phyloP scores from a whole-genome alignment of 2,329 filamentous ascomycete genomes.

The Lachnellula hyalina region DNA sequence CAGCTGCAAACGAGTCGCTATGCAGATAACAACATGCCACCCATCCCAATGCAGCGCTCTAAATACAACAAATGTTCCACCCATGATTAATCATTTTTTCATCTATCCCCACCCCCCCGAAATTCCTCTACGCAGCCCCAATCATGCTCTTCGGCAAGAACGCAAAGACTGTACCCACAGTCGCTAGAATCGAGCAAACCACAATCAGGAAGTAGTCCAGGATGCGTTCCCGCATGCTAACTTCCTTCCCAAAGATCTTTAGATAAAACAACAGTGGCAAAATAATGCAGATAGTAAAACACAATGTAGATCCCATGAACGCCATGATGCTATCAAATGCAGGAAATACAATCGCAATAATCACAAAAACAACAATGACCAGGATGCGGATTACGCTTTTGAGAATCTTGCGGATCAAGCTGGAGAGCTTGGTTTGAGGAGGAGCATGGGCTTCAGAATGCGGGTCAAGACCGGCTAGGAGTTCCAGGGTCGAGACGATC shows the following conservation, averaged over 20 bases:
- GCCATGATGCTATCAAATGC: constrained; percentile 69
- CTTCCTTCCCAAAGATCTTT: constrained; percentile 76
- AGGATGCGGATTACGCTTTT: constrained; percentile 59
- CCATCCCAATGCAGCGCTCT: neutral
- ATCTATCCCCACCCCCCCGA: neutral
- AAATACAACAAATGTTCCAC: neutral
- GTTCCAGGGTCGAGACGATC: constrained; percentile 79
- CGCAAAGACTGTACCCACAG: constrained; percentile 79
- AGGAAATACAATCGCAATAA: constrained; percentile 66
- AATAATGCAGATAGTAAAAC: constrained; percentile 91
- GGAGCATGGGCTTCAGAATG: constrained; percentile 40
- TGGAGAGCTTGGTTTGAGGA: constrained; percentile 47
- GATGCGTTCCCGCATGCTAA: constrained; percentile 57
- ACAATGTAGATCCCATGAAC: constrained; percentile 78
- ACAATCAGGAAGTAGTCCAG: constrained; percentile 65
- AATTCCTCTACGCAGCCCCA: constrained; percentile 41
- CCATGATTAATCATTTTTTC: neutral
- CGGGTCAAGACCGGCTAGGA: constrained; percentile 62
- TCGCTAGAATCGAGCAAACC: constrained; percentile 63
- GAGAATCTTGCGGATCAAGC: constrained; percentile 50
- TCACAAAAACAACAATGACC: constrained; percentile 66
- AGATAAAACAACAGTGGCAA: constrained; percentile 85
- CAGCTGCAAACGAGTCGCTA: too few relatives aligned
- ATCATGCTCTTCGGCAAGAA: constrained; percentile 76
- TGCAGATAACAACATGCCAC: too few relatives aligned